Conservation (phyloP, 129 eudicot genomes). For the Helianthus tuberosus region DNA sequence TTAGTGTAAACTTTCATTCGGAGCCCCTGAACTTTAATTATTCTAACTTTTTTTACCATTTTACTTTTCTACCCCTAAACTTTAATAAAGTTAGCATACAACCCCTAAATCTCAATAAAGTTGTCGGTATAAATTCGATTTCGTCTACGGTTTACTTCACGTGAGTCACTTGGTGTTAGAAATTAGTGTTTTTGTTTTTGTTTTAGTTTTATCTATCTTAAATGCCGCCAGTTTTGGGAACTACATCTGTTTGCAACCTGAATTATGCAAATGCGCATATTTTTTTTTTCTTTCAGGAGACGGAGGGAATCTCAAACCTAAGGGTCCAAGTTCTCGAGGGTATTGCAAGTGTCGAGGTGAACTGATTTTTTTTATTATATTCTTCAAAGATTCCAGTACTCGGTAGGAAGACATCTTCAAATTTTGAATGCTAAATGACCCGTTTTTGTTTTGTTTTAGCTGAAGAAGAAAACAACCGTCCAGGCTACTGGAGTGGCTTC, state of each 20-base stretch:
- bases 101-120: too few species aligned
- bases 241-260: conserved; percentile 6
- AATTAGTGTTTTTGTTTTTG: too few species aligned
- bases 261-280: conserved; percentile 14
- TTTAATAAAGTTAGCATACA: too few species aligned
- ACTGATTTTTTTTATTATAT: not conserved
- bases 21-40: too few species aligned
- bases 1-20: too few species aligned
- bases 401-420: not conserved
- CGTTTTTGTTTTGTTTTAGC: conserved; percentile 37
- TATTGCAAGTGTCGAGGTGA: conserved; percentile 86
- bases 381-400: not conserved
- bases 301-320: conserved; percentile 71
- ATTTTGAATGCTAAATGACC: not conserved
- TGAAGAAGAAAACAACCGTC: conserved; percentile 87
- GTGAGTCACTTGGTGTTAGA: too few species aligned
- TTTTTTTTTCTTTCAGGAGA: conserved; percentile 42
- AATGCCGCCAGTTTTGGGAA: not conserved
- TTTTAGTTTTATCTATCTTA: not conserved
- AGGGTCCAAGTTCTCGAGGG: conserved; percentile 78
- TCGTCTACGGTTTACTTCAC: too few species aligned
- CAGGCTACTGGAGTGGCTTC: conserved; percentile 99
- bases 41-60: too few species aligned
- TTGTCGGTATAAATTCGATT: too few species aligned
- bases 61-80: not conserved